These are phyloP conservation scores for Apiospora hydei DNA, from an alignment of 2,329 filamentous ascomycete genomes.

Conservation along the genomic window DNA sequence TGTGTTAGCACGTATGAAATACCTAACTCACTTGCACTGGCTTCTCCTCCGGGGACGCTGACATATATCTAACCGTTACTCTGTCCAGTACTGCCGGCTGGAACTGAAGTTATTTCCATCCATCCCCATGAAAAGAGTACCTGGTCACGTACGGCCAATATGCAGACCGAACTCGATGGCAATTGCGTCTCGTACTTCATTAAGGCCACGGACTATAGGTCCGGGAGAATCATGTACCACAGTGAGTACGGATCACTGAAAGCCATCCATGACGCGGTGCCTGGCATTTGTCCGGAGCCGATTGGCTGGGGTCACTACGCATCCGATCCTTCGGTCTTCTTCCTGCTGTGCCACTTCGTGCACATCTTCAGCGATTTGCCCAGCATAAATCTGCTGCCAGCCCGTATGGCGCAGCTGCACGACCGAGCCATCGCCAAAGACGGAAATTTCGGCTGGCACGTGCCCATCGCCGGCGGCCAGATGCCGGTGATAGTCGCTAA, in stretches of 20 bases:
- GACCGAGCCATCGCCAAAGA: not conserved
- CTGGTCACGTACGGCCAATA: not conserved
- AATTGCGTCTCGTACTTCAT: no score
- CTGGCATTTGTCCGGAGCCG: conserved; percentile 21
- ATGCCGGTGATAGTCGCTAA: not conserved
- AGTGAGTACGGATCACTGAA: conserved; percentile 26
- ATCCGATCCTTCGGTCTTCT: not conserved
- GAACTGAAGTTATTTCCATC: not conserved
- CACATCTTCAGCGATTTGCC: not conserved
- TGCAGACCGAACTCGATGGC: not conserved
- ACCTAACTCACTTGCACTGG: no score
- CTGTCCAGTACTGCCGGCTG: not conserved
- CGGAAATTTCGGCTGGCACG: not conserved
- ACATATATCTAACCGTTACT: no score
- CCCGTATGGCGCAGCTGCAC: no score
- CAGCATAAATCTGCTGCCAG: no score
- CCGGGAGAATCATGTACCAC: conserved; percentile 25
- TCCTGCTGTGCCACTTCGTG: not conserved
- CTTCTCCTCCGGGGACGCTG: no score
- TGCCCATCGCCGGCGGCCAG: not conserved
- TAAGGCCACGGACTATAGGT: not conserved
- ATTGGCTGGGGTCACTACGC: not conserved
- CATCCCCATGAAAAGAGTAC: not conserved
- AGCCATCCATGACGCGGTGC: conserved; percentile 22
- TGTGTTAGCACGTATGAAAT: no score